These are phyloP conservation scores for Debaryomyces fabryi DNA, from an alignment of 1,139 yeast genomes.

Conservation along the genomic window DNA sequence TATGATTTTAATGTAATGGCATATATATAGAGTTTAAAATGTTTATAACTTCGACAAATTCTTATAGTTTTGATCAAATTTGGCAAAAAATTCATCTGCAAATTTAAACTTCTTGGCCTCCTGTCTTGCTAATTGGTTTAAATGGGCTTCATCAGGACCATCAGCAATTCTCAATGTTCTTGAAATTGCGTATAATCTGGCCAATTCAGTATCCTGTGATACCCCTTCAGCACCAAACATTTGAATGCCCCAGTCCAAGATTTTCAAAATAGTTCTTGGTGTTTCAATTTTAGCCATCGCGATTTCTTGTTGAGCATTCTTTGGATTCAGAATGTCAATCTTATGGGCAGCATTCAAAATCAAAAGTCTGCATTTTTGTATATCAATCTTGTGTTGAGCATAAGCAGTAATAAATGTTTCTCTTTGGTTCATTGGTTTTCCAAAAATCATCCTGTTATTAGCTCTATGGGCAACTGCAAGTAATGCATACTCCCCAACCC, in stretches of 20 bases:
- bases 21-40: neutral
- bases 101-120: slow-evolving; percentile 39
- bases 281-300: slow-evolving; percentile 72
- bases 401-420: slow-evolving; percentile 55
- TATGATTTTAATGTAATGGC: neutral
- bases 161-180: slow-evolving; percentile 72
- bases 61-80: slow-evolving; percentile 22
- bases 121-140: slow-evolving; percentile 58
- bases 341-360: slow-evolving; percentile 69
- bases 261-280: slow-evolving; percentile 56
- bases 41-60: slow-evolving; percentile 32
- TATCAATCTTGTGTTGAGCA: slow-evolving; percentile 61
- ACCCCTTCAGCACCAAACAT: slow-evolving; percentile 74
- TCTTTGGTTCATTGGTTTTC: slow-evolving; percentile 54
- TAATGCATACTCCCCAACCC: slow-evolving; percentile 66
- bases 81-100: slow-evolving; percentile 39
- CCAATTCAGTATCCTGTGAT: slow-evolving; percentile 64
- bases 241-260: slow-evolving; percentile 70
- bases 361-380: slow-evolving; percentile 58
- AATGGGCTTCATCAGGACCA: slow-evolving; percentile 77
- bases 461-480: slow-evolving; percentile 58
- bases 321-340: slow-evolving; percentile 60
- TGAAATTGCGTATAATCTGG: slow-evolving; percentile 56
- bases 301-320: slow-evolving; percentile 59
- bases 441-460: slow-evolving; percentile 57